These are phyloP conservation scores for Digitaria exilis DNA, from an alignment of 202 grass and related monocot species.

Conservation along the genomic window DNA sequence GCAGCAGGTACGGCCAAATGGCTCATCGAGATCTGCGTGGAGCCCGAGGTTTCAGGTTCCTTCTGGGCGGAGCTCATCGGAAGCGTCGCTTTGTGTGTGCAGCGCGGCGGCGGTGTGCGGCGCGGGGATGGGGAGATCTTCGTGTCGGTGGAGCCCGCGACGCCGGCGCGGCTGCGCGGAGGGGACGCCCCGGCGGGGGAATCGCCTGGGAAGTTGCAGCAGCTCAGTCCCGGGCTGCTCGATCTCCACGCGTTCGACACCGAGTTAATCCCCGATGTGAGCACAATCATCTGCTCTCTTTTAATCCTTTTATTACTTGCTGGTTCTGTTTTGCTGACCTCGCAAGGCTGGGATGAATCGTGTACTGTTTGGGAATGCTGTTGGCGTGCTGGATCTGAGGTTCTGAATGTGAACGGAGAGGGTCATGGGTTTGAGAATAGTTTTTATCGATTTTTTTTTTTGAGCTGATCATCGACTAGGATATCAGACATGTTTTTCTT, in stretches of 20 bases:
- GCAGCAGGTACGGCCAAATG: constrained; percentile 45
- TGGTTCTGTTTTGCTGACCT: neutral
- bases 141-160: constrained; percentile 62
- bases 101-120: constrained; percentile 59
- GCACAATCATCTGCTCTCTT: neutral
- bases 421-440: neutral
- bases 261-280: constrained; percentile 93
- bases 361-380: constrained; percentile 5
- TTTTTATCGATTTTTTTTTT: constrained; percentile 10
- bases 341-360: constrained; percentile 5
- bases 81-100: constrained; percentile 15
- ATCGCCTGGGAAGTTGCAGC: constrained; percentile 57
- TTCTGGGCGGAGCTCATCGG: neutral
- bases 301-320: neutral
- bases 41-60: neutral
- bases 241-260: constrained; percentile 94
- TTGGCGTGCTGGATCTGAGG: constrained; percentile 29
- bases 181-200: constrained; percentile 54
- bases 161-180: constrained; percentile 56
- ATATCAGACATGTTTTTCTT: neutral
- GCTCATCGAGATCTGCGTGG: constrained; percentile 51
- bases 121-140: constrained; percentile 76
- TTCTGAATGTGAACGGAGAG: neutral
- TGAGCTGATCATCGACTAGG: constrained; percentile 10
- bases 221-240: constrained; percentile 90